Evolutionary conservation across 495 filamentous ascomycete genomes (phyloP), one percentile per base, ranked within the genome.

Genomic region (Hypoxylon rickii): DNA sequence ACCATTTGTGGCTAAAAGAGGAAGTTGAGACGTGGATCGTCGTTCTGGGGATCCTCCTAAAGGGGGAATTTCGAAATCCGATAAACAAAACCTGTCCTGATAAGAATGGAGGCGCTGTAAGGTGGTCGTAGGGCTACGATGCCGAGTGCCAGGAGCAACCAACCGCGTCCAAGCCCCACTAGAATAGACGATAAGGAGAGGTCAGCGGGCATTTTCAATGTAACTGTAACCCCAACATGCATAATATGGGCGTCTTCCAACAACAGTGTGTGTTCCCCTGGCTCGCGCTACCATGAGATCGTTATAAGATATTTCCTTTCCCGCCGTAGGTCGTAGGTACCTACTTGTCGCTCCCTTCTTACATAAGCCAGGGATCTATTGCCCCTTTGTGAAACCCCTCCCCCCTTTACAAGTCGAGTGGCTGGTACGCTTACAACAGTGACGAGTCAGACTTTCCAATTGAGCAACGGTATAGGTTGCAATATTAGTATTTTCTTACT

Each of bases 11-110:
- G 24, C 41, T 22, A 21, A 55, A 55, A 55, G 4, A 3, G 51
- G 42, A 43, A 47, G 40, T 43, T 40, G 37, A 55, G 51, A 56
- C 46, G 51, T 29, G 38, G 47, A 61, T 61, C 58, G 1, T 29
- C 31, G 33, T n/a, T 22, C 26, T 2, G 12, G 21, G 24, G 49
- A 18, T 10, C 44, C 29, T 32, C 39, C 11, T 7, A 46, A 21
- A 31, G 22, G 11, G 32, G 24, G 20, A 34, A 18, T 24, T 2
- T 1, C 22, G 43, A 18, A 31, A 33, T 22, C 15, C 29, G 11
- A 29, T 36, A 15, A 24, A 54, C n/a, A 1, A 26, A 18, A 37
- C 41, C 31, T 48, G 24, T 15, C 17, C 22, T n/a, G 19, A 36
- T 36, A 50, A 20, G 36, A 26, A 15, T 19, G 24, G 39, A 5